Evolutionary conservation across 2,329 filamentous ascomycete genomes (phyloP).

Genomic region (Penicillium expansum): DNA sequence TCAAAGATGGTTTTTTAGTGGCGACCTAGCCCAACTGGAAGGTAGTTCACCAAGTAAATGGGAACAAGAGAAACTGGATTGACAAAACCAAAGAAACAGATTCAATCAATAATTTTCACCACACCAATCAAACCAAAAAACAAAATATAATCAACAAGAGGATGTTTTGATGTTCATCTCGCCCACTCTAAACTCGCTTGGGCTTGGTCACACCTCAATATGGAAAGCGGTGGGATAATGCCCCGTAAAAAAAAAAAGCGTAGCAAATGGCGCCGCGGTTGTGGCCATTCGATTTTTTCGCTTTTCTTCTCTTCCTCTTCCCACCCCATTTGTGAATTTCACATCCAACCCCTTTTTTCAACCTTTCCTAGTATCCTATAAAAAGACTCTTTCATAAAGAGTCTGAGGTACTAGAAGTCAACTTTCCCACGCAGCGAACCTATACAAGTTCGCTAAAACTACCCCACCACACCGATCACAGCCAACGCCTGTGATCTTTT

Average conservation of each 20-base stretch:
- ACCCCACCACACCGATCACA: slow-evolving; percentile 57
- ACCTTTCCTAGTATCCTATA: slow-evolving; percentile 29
- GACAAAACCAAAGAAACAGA: slow-evolving; percentile 11
- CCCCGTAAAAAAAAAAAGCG: slow-evolving; percentile 23
- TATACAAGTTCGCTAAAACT: slow-evolving; percentile 36
- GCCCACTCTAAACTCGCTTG: slow-evolving; percentile 20
- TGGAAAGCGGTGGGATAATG: slow-evolving; percentile 19
- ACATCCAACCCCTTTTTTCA: slow-evolving; percentile 20
- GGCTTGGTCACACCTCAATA: neutral
- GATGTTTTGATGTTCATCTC: neutral
- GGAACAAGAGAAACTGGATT: slow-evolving; percentile 17
- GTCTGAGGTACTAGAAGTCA: slow-evolving; percentile 33
- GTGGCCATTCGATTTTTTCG: slow-evolving; percentile 23
- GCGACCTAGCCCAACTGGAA: slow-evolving; percentile 6
- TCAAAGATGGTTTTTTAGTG: slow-evolving; percentile 16
- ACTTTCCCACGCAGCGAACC: slow-evolving; percentile 28
- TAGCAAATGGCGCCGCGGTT: slow-evolving; percentile 22
- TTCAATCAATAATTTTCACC: neutral
- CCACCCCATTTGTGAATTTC: slow-evolving; percentile 25
- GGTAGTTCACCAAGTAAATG: slow-evolving; percentile 12
- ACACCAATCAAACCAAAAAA: slow-evolving; percentile 5
- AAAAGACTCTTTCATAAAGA: slow-evolving; percentile 32
- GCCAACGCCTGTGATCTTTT: slow-evolving; percentile 71
- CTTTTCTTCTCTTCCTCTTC: slow-evolving; percentile 23
- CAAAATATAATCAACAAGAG: neutral